These are phyloP conservation scores for Saksenaea vasiformis DNA, from an alignment of 371 early-diverging fungal species.

Conservation along the genomic window DNA sequence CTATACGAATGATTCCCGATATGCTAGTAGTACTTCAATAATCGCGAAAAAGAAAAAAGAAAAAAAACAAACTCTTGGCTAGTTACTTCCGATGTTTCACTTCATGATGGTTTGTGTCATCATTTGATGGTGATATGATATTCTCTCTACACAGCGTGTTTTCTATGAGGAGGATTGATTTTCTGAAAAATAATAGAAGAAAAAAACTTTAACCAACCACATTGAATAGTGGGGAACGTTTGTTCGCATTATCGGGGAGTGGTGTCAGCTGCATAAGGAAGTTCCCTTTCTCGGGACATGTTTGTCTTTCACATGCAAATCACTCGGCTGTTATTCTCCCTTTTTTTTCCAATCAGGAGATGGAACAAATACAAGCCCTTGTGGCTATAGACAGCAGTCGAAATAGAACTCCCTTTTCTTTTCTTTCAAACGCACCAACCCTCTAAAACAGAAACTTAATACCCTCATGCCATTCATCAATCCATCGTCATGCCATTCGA, in stretches of 20 bases:
- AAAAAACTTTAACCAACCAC: neutral
- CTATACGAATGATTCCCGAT: neutral
- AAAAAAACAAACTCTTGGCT: no score
- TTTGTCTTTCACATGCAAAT: constrained; percentile 6
- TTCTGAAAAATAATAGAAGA: neutral
- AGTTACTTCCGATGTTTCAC: no score
- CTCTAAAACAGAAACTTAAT: neutral
- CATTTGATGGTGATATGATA: no score
- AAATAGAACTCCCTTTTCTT: neutral
- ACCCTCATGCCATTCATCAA: constrained; percentile 17
- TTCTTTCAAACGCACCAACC: constrained; percentile 1
- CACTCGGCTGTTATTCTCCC: neutral
- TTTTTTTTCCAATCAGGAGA: constrained; percentile 4
- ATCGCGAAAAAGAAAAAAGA: no score
- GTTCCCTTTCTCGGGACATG: neutral
- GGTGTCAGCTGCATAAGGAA: neutral
- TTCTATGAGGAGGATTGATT: no score
- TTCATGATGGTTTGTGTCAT: no score
- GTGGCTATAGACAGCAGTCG: neutral
- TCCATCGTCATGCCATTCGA: constrained; percentile 7
- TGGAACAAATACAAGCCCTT: neutral
- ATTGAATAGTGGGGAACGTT: neutral
- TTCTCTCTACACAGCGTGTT: no score
- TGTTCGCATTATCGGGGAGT: neutral
- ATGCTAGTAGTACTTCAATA: no score